Evolutionary conservation across 2,329 filamentous ascomycete genomes (phyloP).

Genomic region (Apiospora rasikravindrae): DNA sequence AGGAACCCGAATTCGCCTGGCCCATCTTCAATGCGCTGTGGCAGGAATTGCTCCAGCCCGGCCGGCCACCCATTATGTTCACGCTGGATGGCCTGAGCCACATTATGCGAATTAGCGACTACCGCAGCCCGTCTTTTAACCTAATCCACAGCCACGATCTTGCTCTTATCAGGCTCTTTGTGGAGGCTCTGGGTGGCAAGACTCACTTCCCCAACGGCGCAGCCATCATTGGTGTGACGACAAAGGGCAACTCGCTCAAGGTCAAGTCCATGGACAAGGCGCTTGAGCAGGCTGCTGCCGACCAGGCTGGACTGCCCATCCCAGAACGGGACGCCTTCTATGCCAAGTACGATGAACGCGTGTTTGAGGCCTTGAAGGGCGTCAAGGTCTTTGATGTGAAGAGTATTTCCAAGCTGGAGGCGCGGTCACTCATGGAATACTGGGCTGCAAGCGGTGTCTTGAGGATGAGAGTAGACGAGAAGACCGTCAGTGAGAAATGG

Average conservation of each 20-base stretch:
- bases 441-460: constrained; percentile 87
- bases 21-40: constrained; percentile 80
- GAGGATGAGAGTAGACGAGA: constrained; percentile 71
- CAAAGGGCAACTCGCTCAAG: constrained; percentile 70
- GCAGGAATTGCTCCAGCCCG: constrained; percentile 70
- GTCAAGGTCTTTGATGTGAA: constrained; percentile 62
- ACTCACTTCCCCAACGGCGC: constrained; percentile 72
- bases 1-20: constrained; percentile 80
- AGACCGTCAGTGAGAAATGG: constrained; percentile 81
- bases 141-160: constrained; percentile 88
- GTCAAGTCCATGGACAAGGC: constrained; percentile 72
- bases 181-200: constrained; percentile 71
- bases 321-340: constrained; percentile 57
- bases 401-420: constrained; percentile 76
- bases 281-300: constrained; percentile 61
- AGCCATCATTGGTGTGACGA: constrained; percentile 76
- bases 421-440: constrained; percentile 85
- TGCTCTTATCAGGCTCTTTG: constrained; percentile 74
- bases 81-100: constrained; percentile 80
- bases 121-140: constrained; percentile 73
- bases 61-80: constrained; percentile 66
- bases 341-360: constrained; percentile 61
- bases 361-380: constrained; percentile 57
- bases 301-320: constrained; percentile 40
- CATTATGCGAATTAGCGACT: constrained; percentile 79